Percentiles rank a stretch among this genome's conserved stretches.
Conservation (phyloP, 2,329 filamentous ascomycete species). For the Penicillium sp. region DNA sequence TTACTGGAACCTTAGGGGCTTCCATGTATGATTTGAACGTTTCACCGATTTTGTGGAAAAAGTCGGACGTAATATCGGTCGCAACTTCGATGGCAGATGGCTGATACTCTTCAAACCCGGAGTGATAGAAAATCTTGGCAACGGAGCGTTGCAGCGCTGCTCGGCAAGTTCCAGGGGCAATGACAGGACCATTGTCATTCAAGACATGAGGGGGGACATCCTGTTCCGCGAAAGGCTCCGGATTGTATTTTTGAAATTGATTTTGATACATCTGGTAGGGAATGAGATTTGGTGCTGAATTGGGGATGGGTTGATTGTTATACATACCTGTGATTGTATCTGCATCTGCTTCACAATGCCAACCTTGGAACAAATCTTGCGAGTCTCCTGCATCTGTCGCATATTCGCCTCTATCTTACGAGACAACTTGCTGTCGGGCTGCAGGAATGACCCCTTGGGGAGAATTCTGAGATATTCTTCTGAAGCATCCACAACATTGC, state of each 20-base stretch:
- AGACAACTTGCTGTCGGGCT: conserved; percentile 71
- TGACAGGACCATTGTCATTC: conserved; percentile 82
- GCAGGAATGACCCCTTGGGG: conserved; percentile 70
- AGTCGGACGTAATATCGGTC: conserved; percentile 85
- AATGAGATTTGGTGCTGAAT: conserved; percentile 6
- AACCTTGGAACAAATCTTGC: conserved; percentile 94
- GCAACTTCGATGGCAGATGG: conserved; percentile 88
- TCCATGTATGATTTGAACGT: conserved; percentile 83
- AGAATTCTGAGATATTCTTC: conserved; percentile 81
- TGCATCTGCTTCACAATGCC: conserved; percentile 99
- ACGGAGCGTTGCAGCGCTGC: conserved; percentile 86
- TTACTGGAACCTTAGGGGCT: conserved; percentile 68
- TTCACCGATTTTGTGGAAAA: conserved; percentile 78
- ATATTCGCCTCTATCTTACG: conserved; percentile 88
- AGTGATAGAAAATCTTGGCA: conserved; percentile 92
- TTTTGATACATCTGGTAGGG: conserved; percentile 82
- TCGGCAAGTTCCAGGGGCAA: conserved; percentile 78
- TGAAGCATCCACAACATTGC: conserved; percentile 81
- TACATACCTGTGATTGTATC: conserved; percentile 81
- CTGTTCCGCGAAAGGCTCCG: conserved; percentile 80
- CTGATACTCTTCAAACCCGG: conserved; percentile 95
- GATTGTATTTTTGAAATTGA: conserved; percentile 95
- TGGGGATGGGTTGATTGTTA: neutral
- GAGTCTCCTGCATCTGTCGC: conserved; percentile 91
- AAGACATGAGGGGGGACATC: conserved; percentile 89